These are phyloP conservation scores for Lasiosphaeria hispida DNA, from an alignment of 495 filamentous ascomycete genomes.

Conservation along the genomic window DNA sequence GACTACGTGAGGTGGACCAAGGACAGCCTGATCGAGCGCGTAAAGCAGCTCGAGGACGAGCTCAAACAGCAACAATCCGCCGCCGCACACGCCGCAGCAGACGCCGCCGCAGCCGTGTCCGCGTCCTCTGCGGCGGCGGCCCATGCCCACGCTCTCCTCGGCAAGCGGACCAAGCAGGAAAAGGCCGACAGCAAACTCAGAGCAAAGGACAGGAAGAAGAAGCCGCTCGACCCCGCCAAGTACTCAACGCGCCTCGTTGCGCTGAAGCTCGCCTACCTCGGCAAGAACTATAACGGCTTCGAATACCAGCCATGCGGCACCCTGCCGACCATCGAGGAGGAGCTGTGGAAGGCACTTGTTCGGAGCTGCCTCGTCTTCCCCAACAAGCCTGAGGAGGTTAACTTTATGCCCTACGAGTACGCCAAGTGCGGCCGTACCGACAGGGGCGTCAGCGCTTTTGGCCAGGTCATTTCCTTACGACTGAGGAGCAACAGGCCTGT, in stretches of 20 bases:
- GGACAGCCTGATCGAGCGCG: conserved; percentile 61
- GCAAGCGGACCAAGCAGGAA: conserved; percentile 33
- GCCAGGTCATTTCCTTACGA: conserved; percentile 82
- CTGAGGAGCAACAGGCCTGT: conserved; percentile 74
- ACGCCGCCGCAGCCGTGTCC: conserved; percentile 10
- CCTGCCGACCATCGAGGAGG: conserved; percentile 82
- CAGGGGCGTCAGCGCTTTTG: conserved; percentile 91
- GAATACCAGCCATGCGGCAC: conserved; percentile 69
- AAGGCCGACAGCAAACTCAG: conserved; percentile 2
- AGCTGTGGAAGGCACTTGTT: conserved; percentile 82
- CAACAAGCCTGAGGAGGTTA: conserved; percentile 50
- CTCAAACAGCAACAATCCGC: conserved; percentile 27
- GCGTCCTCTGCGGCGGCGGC: conserved; percentile 7
- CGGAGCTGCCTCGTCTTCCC: conserved; percentile 79
- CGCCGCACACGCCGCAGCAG: conserved; percentile 7
- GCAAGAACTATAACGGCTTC: conserved; percentile 85
- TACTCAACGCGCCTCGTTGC: conserved; percentile 84
- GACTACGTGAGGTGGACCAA: conserved; percentile 58
- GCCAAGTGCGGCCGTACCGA: conserved; percentile 94
- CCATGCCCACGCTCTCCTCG: not conserved
- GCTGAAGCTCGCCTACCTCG: conserved; percentile 91
- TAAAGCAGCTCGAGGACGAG: conserved; percentile 63
- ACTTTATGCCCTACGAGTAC: conserved; percentile 81
- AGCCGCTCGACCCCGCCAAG: conserved; percentile 67
- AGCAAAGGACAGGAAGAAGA: conserved; percentile 29